Evolutionary conservation across 805 yeast genomes (phyloP), one percentile per base, ranked within the genome.

Genomic region (Nakazawaea ambrosiae): DNA sequence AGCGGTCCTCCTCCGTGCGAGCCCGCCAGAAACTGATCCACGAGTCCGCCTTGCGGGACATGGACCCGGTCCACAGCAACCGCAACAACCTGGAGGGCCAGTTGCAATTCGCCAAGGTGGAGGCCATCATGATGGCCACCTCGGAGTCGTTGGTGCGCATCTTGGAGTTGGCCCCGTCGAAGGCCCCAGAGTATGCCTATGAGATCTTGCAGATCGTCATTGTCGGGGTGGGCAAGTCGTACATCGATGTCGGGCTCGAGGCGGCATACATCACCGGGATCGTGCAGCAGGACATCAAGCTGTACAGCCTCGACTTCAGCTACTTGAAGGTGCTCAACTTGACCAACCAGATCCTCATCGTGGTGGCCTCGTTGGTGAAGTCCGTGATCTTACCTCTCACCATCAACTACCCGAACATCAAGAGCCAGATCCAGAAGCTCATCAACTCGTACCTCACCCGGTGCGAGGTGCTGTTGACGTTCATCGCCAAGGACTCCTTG

Each of bases 61-160:
- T 36, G 4, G 44, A 40, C 20, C 27, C 31, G 18, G 18, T 29
- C 15, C 18, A 28, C 11, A 33, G 28, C 32, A 23, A 29, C 28
- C 20, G 24, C n/a, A 35, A 27, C 34, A 31, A 34, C 25, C 23
- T 33, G 14, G 36, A 34, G 12, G 26, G 52, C 2, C 49, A 49
- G 12, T 45, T 71, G 31, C 64, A 66, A 22, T 52, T 80, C 5
- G 48, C 59, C 12, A 60, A 66, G 19, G 77, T 84, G 2, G 89
- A 85, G 45, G 61, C 66, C 3, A 71, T 85, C 40, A 61, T 87
- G 28, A 79, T 78, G 46, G 73, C 83, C 14, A 71, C 80, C 6
- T 81, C 86, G 25, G 97, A 88, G 57, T 70, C 89, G 1, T 65
- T 87, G 4, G 81, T 89, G 2, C 67, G 96, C 51, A 66, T 81